These are phyloP conservation scores for Calonectria hawksworthii DNA, from an alignment of 2,329 filamentous ascomycete species.

Conservation along the genomic window DNA sequence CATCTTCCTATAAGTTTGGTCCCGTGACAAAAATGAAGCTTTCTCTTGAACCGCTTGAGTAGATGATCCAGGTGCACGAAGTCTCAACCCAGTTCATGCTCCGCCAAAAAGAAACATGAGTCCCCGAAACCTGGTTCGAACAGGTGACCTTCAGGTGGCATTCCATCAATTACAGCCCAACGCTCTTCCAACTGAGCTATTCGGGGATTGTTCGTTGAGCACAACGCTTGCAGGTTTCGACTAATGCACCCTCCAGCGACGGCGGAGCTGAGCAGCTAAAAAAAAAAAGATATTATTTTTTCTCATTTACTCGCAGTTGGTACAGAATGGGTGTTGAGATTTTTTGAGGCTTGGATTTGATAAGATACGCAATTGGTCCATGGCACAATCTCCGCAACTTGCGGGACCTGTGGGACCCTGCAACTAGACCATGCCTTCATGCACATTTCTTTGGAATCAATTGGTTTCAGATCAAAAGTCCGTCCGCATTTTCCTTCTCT, in stretches of 20 bases:
- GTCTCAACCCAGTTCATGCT: rapidly evolving
- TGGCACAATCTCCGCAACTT: neutral
- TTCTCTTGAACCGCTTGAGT: no score
- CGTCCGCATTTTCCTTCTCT: no score
- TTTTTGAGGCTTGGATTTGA: neutral
- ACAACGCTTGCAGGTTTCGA: neutral
- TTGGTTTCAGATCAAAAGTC: no score
- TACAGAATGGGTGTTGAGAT: neutral
- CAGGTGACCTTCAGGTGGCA: neutral
- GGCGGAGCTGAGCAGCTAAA: neutral
- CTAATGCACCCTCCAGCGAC: neutral
- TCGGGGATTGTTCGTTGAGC: neutral
- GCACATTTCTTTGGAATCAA: neutral
- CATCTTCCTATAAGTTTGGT: no score
- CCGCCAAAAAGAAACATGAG: neutral
- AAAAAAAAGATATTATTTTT: neutral
- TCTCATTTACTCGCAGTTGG: neutral
- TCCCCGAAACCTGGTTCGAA: neutral
- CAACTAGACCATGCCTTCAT: neutral
- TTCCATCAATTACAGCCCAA: neutral
- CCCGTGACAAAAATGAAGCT: no score
- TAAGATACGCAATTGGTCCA: neutral
- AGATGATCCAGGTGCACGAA: neutral
- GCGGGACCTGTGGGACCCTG: neutral
- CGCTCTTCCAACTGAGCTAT: neutral